phyloP scores from a whole-genome alignment of 164 flowering plant genomes.

The Dillenia turbinata region DNA sequence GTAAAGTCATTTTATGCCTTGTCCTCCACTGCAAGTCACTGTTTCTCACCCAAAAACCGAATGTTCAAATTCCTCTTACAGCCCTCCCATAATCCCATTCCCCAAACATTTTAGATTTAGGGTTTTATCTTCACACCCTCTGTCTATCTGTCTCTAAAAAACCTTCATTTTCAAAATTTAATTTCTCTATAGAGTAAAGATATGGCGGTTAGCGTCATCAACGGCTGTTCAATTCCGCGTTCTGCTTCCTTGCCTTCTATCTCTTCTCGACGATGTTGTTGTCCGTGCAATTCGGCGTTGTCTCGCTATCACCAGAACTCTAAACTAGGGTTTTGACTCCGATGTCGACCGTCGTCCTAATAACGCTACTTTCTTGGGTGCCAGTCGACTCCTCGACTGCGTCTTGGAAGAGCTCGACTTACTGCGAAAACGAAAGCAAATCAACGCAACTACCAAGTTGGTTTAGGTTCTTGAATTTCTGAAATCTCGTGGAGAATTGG shows the following conservation, averaged over 20 bases:
- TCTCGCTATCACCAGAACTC: constrained; percentile 6
- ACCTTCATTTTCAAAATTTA: not conserved
- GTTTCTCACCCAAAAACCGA: too few relatives aligned
- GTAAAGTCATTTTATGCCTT: too few relatives aligned
- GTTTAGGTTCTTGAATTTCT: not conserved
- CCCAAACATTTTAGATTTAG: not conserved
- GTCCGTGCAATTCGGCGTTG: constrained; percentile 16
- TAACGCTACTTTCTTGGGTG: constrained; percentile 2
- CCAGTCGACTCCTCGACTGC: constrained; percentile 31
- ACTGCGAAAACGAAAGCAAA: constrained; percentile 12
- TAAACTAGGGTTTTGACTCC: constrained; percentile 13
- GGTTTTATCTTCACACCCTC: not conserved
- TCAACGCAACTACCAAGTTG: constrained; percentile 38
- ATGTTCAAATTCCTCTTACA: too few relatives aligned
- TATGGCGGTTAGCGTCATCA: constrained; percentile 63
- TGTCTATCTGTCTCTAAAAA: not conserved
- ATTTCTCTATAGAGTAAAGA: not conserved
- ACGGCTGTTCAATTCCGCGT: constrained; percentile 41
- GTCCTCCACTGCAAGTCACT: too few relatives aligned
- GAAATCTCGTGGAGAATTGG: not conserved
- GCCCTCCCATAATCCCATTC: too few relatives aligned
- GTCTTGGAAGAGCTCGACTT: constrained; percentile 27
- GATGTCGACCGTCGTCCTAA: constrained; percentile 3
- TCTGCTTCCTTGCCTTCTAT: constrained; percentile 35
- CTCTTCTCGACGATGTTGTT: constrained; percentile 25